Base-by-base conservation (phyloP, 306 rosid species). In the Mimosa pudica region DNA sequence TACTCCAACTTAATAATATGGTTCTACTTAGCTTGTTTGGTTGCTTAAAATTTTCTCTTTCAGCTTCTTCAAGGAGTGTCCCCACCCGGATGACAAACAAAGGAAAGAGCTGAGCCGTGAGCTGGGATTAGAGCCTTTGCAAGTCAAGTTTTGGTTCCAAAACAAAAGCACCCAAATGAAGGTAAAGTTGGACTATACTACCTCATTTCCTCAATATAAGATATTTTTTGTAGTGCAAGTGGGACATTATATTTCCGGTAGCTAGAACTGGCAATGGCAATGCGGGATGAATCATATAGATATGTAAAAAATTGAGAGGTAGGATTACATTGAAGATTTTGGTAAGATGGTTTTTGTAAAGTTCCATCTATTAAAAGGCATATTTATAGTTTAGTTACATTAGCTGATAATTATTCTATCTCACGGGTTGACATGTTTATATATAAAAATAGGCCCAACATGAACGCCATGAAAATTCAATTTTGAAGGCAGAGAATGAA, bases 81-180 rank as follows among this genome's bases (percentile, higher is more conserved):
- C 97, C 17, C 97, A 90, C 81, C 97, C 97, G 46, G 96, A 91
- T 71, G 99, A 95, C 80, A 93, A 88, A 80, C 98, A 95, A 82
- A 91, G 99, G 81, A 91, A 89, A 87, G 99, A 91, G 83, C 84
- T 95, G 63, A 77, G 97, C 73, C 88, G 86, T 76, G 91, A 89
- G 63, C 73, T 93, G 73, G 92, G 91, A 24, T 77, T 95, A 74
- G 97, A 95, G 83, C 92, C 97, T 36, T 76, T 91, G 79, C 98
- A 95, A 89, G 85, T 91, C 64, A 95, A 95, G 79, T 95, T 95
- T 71, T 95, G 98, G 98, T 95, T 95, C 84, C 98, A 95, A 86
- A 95, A 95, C 79, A 93, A 91, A 69, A 87, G 99, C 47, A 95
- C 99, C 20, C 94, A 91, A 74, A 82, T 90, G 88, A 95, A 93